Conservation (phyloP, 2,329 filamentous ascomycete species). For the Arthroderma sp. region DNA sequence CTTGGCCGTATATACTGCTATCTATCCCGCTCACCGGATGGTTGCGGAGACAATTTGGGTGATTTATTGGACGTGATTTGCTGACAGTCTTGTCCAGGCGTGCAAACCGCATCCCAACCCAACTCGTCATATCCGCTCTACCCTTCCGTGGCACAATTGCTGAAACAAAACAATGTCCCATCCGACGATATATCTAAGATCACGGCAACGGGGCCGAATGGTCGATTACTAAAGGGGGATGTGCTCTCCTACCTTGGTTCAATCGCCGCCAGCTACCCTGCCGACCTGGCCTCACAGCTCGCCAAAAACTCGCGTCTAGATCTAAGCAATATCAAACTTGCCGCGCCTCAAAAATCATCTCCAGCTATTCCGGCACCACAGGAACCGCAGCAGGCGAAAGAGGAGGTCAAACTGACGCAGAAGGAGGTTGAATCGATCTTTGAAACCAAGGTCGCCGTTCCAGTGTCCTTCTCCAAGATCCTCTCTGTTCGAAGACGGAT, state of each 20-base stretch:
- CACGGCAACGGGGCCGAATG: constrained; percentile 73
- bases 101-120: constrained; percentile 13
- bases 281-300: constrained; percentile 57
- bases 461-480: constrained; percentile 68
- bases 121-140: constrained; percentile 40
- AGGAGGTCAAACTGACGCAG: constrained; percentile 22
- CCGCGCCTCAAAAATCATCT: constrained; percentile 29
- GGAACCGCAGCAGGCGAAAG: constrained; percentile 10
- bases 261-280: constrained; percentile 60
- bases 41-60: neutral
- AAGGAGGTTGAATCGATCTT: constrained; percentile 20
- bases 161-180: constrained; percentile 66
- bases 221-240: constrained; percentile 87
- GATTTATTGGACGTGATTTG: neutral
- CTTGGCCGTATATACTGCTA: neutral
- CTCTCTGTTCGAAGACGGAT: constrained; percentile 71
- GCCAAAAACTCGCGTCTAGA: constrained; percentile 72
- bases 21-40: neutral
- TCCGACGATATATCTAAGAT: constrained; percentile 69
- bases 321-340: constrained; percentile 86
- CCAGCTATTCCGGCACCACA: constrained; percentile 25
- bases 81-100: neutral
- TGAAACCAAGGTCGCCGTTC: constrained; percentile 49
- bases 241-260: constrained; percentile 78
- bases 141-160: constrained; percentile 71